Conservation (phyloP, 176 grass and related monocot genomes). For the Musa itinerans region DNA sequence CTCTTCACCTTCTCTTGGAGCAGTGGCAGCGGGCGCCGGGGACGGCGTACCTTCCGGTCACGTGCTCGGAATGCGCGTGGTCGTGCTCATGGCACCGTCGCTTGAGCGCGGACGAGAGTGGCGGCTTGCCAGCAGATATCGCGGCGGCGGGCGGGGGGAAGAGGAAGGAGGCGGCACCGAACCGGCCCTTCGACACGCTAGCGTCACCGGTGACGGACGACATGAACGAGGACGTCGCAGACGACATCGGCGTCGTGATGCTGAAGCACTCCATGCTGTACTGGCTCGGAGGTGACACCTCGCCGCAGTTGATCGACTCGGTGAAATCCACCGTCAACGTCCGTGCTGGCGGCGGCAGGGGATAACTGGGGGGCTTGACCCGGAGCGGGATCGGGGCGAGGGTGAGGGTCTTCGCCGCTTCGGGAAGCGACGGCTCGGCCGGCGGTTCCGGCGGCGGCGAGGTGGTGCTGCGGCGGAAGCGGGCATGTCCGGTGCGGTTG, state of each 20-base stretch:
- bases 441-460: background rate
- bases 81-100: constrained; percentile 6
- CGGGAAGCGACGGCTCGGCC: background rate
- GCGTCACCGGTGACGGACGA: constrained; percentile 19
- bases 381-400: constrained; percentile 2
- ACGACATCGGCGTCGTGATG: constrained; percentile 10
- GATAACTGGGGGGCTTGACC: background rate
- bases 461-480: constrained; percentile 16
- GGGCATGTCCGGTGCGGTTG: constrained; percentile 19
- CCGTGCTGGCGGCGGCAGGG: background rate
- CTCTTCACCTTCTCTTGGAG: constrained; percentile 15
- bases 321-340: constrained; percentile 8
- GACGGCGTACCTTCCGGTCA: constrained; percentile 3
- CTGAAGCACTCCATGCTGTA: constrained; percentile 15
- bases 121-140: constrained; percentile 9
- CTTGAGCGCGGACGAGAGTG: constrained; percentile 10
- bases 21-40: constrained; percentile 15
- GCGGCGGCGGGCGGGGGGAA: background rate
- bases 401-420: background rate
- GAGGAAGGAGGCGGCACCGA: background rate
- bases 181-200: constrained; percentile 15
- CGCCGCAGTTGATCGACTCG: background rate
- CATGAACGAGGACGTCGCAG: constrained; percentile 16
- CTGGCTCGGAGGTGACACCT: background rate
- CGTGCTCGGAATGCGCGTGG: constrained; percentile 3